Conservation (phyloP, 768 basidiomycete species). For the Lentinula aciculospora region DNA sequence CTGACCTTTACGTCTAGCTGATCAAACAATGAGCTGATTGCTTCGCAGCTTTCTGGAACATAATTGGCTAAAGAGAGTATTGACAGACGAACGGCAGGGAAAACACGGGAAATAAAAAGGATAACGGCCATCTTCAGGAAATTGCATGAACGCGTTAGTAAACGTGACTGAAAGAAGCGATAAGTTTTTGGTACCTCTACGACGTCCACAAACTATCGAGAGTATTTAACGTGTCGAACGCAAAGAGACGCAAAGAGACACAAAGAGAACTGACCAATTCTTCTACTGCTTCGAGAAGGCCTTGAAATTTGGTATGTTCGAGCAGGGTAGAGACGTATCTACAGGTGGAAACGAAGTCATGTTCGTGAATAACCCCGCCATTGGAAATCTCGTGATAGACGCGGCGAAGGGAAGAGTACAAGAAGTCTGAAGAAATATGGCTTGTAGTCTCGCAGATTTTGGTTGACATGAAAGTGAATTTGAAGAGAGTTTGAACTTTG, state of each 20-base stretch:
- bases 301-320: not conserved
- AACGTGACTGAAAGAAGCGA: not conserved
- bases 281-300: not conserved
- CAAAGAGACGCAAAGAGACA: not conserved
- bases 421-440: not conserved
- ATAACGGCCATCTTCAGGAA: not conserved
- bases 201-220: not conserved
- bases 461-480: not conserved
- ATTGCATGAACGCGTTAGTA: not conserved
- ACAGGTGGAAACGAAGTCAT: not conserved
- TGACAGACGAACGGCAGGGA: not conserved
- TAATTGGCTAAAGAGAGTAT: not conserved
- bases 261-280: not conserved
- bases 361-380: not conserved
- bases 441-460: not conserved
- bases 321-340: not conserved
- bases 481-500: not conserved
- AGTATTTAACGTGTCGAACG: not conserved
- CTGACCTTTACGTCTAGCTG: not conserved
- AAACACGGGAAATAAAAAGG: not conserved
- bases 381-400: not conserved
- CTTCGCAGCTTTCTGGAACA: not conserved
- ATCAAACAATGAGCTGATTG: not conserved
- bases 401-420: conserved; percentile 1
- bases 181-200: not conserved